Base-by-base conservation (phyloP, 2,329 filamentous ascomycete species). In the Periconia macrospinosa region DNA sequence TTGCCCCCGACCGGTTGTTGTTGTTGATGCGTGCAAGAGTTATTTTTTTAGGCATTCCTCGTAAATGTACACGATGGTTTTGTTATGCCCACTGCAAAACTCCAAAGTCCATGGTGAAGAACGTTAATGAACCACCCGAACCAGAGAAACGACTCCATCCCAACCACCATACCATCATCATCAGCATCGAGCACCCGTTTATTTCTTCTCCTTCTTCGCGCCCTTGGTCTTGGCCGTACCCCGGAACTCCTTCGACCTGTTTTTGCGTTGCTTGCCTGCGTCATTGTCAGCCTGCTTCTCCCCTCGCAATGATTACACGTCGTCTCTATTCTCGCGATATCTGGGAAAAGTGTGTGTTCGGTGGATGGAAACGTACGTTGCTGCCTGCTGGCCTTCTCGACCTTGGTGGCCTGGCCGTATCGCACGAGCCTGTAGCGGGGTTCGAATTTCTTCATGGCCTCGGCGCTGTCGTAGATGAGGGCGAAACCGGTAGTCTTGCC, bases 381-480 rank as follows among this genome's bases (percentile, higher is more conserved):
- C 84, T 99, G 94, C 87, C 94, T 90, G 84, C 87, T 91, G 74
- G 94, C 87, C 85, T 92, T 93, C 90, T 99, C 94, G 79, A 91
- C 85, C 91, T 97, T 97, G 79, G 80, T 85, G 75, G 91, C 93
- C 72, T 91, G 84, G 77, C 93, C 94, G 77, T 96, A 91, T 71
- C 94, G 88, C 79, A 99, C 86, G 72, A 97, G 87, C 81, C 94
- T 89, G 89, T 97, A 97, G 82, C 89, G 89, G 74, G 94, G 94
- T 88, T 99, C 94, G 81, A 97, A 99, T 84, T 97, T 97, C 91
- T 97, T 97, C 88, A 99, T 88, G 74, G 92, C 91, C 86, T 99
- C 94, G 77, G 87, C 83, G 68, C 91, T 96, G 83, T 99, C 94
- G 87, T 99, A 99, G 84, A 99, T 86, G 75, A 97, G 91, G 68